Conservation (phyloP, 345 rosid species). For the Hibiscus mutabilis region DNA sequence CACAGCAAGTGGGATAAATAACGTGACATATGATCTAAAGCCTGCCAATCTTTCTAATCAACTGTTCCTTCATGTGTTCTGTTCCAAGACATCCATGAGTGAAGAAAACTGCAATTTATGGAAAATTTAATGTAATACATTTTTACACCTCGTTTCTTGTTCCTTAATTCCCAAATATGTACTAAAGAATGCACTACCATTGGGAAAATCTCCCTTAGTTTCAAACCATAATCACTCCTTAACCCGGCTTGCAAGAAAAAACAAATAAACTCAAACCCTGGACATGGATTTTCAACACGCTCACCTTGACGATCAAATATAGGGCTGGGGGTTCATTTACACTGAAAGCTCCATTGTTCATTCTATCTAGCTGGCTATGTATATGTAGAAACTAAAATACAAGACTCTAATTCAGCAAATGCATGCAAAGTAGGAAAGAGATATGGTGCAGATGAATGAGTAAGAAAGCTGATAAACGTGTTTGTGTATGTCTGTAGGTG, state of each 20-base stretch:
- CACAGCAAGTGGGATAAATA: background rate
- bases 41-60: slow-evolving; percentile 19
- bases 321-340: background rate
- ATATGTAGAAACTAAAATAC: background rate
- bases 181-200: background rate
- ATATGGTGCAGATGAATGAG: no score
- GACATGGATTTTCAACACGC: background rate
- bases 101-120: slow-evolving; percentile 4
- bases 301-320: background rate
- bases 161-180: slow-evolving; percentile 1
- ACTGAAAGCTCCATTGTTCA: background rate
- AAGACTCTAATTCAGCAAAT: background rate
- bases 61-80: slow-evolving; percentile 11
- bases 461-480: no score
- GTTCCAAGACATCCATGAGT: slow-evolving; percentile 1
- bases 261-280: background rate
- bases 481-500: no score
- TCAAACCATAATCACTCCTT: slow-evolving; percentile 7
- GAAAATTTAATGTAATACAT: background rate
- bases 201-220: slow-evolving; percentile 2
- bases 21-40: background rate
- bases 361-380: background rate
- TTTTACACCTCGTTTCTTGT: background rate
- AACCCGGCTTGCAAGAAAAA: background rate
- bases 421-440: slow-evolving; percentile 6